Evolutionary conservation across 305 asterid genomes (phyloP), one percentile per base, ranked within the genome.

Genomic region (Striga hermonthica): DNA sequence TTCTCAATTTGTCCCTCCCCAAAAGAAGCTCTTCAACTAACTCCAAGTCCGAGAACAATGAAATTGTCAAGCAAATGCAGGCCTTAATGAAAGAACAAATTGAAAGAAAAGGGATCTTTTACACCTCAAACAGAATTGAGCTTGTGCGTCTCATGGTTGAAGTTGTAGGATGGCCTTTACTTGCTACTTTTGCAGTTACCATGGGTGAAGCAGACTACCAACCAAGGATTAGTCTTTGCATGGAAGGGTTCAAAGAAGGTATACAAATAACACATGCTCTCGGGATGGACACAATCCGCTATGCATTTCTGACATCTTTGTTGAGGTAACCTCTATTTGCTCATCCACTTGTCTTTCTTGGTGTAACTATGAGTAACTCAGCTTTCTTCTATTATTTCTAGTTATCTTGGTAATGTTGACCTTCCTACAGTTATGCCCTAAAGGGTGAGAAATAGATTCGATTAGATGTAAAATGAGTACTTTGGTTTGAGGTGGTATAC

Each of bases 181-280:
- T 94, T 73, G 99, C 99, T 74, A 94, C 93, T 59, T 91, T 86
- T 78, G 81, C 99, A 66, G 99, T 91, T 70, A 85, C 87, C 58
- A 91, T 94, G 98, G 97, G 95, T 72, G 98, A 94, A 78, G 85
- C 83, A 44, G 99, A 94, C 71, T 89, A 80, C 79, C 82, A 85
- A 74, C 79, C 93, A 31, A 80, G 95, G 79, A 83, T 84, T 67
- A 67, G 62, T 72, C 87, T 85, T 62, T 88, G 97, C 71, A 94
- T 94, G 99, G 99, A 94, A 77, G 99, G 99, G 65, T 91, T 94
- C 78, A 91, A 77, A 80, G 95, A 90, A 60, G 99, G 98, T 68
- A 87, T 91, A 82, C 88, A 74, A 75, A 74, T 94, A 70, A 85
- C 98, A 60, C 86, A 87, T 74, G 86, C 74, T 67, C 91, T 94